Evolutionary conservation across 176 grass and related monocot genomes (phyloP).

Genomic region (Oryza australiensis): DNA sequence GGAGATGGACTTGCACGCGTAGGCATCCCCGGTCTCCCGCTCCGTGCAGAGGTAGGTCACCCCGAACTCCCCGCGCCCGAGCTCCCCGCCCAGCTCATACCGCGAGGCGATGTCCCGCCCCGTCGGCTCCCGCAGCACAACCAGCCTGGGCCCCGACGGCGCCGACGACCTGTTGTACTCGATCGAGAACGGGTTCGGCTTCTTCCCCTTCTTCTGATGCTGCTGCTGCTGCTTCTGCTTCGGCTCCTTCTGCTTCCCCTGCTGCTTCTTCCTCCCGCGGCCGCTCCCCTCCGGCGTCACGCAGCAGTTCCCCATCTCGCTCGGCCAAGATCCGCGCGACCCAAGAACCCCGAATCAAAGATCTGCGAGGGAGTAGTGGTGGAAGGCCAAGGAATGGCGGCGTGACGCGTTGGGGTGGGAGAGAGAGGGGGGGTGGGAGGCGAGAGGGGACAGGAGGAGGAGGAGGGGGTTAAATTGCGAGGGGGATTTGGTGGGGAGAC

Average conservation of each 20-base stretch:
- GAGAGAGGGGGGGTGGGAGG: neutral
- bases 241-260: constrained; percentile 47
- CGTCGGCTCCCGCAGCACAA: constrained; percentile 54
- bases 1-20: constrained; percentile 88
- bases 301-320: constrained; percentile 84
- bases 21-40: constrained; percentile 36
- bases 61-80: constrained; percentile 87
- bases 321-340: constrained; percentile 9
- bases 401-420: constrained; percentile 28
- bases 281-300: constrained; percentile 22
- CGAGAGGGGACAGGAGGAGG: neutral
- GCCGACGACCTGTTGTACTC: constrained; percentile 70
- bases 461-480: constrained; percentile 43
- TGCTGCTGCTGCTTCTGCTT: constrained; percentile 44
- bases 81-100: constrained; percentile 80
- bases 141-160: constrained; percentile 24
- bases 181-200: constrained; percentile 77
- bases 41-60: constrained; percentile 94
- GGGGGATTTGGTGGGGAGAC: constrained; percentile 39
- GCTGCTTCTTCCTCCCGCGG: constrained; percentile 23
- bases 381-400: neutral
- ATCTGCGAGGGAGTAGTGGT: constrained; percentile 7
- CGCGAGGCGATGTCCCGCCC: constrained; percentile 61
- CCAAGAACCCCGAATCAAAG: constrained; percentile 34
- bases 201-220: constrained; percentile 70